These are phyloP conservation scores for Fallopia convolvulus DNA, from an alignment of 148 eudicot species.

Conservation along the genomic window DNA sequence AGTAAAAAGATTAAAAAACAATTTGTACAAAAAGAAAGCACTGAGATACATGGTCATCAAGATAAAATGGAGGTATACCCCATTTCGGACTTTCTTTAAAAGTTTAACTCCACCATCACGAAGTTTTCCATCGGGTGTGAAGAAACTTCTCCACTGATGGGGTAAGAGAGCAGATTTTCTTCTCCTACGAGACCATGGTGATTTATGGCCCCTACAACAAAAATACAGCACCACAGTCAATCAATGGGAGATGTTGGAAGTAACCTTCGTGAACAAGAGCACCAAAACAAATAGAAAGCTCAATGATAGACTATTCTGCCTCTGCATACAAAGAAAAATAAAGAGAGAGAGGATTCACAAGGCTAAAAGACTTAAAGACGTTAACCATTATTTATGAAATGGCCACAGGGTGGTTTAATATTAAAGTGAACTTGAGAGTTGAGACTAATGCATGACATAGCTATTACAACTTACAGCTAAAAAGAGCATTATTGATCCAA, in stretches of 20 bases:
- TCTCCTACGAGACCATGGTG: conserved; percentile 94
- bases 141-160: conserved; percentile 66
- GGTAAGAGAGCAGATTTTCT: conserved; percentile 67
- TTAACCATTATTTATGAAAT: not conserved
- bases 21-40: not conserved
- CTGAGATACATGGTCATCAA: not conserved
- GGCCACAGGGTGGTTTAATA: not conserved
- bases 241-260: not conserved
- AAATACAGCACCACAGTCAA: not conserved
- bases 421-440: not conserved
- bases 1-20: not conserved
- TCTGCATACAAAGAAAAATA: not conserved
- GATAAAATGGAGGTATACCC: conserved; percentile 36
- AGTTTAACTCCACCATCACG: conserved; percentile 77
- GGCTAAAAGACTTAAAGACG: not conserved
- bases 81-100: conserved; percentile 89
- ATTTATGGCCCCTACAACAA: conserved; percentile 64
- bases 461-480: not conserved
- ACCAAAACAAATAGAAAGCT: not conserved
- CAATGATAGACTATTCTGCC: not conserved
- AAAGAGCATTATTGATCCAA: not conserved
- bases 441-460: not conserved
- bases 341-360: not conserved
- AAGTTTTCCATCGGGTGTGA: conserved; percentile 71
- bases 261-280: not conserved